A percentile compares a stretch with the other conserved stretches of the same genome.
These are phyloP conservation scores for Linum usitatissimum DNA, from an alignment of 345 rosid genomes.

Conservation along the genomic window DNA sequence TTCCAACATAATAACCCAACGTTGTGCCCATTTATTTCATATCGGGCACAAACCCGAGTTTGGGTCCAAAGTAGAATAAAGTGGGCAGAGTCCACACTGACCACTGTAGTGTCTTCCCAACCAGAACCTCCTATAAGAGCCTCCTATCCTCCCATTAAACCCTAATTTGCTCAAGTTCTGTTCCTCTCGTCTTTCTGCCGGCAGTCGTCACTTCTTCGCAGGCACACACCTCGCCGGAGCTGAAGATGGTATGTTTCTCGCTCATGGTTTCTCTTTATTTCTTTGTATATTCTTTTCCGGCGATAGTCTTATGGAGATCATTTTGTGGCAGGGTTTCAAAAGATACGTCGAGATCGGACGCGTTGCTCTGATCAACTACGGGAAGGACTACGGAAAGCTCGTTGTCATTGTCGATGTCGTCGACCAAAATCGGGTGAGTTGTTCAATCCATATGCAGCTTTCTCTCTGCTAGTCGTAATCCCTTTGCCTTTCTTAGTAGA, in stretches of 20 bases:
- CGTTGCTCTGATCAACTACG: conserved; percentile 81
- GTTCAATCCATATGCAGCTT: neutral
- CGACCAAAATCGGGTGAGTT: conserved; percentile 70
- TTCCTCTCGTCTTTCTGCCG: neutral
- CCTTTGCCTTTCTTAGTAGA: neutral
- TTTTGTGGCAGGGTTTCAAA: conserved; percentile 52
- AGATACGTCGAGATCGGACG: conserved; percentile 88
- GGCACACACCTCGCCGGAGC: neutral
- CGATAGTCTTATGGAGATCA: neutral
- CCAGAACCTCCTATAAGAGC: neutral
- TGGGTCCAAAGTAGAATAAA: too few species aligned
- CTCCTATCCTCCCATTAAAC: neutral
- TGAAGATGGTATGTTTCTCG: neutral
- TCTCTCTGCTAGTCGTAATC: too few species aligned
- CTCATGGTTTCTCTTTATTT: neutral
- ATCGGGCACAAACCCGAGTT: neutral
- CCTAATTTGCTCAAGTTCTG: neutral
- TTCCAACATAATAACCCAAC: neutral
- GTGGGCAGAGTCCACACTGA: neutral
- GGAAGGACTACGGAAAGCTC: conserved; percentile 71
- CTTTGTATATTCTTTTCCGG: neutral
- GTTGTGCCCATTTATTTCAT: neutral
- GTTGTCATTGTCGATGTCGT: conserved; percentile 85
- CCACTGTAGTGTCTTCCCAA: neutral
- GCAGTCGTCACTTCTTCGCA: neutral